Conservation (phyloP, 2,329 filamentous ascomycete species). For the Alternaria sp. region DNA sequence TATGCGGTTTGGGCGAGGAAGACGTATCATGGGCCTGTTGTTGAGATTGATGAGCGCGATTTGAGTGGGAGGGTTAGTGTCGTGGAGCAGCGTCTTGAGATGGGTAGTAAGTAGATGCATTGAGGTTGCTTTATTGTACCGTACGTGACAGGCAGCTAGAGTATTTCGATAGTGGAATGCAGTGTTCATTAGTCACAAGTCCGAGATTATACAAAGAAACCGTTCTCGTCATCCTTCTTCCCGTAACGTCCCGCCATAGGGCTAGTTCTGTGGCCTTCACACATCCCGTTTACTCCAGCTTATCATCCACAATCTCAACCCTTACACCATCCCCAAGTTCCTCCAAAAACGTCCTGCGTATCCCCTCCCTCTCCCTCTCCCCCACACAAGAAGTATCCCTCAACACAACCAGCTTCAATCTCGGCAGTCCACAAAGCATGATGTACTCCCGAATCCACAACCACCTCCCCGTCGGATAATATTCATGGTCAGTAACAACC, state of each 20-base stretch:
- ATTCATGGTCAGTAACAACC: background rate
- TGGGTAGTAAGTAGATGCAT: background rate
- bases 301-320: background rate
- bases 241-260: background rate
- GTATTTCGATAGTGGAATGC: fast-evolving
- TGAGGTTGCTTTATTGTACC: fast-evolving
- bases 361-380: background rate
- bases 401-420: background rate
- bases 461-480: background rate
- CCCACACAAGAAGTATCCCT: background rate
- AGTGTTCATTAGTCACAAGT: background rate
- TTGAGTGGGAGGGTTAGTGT: background rate
- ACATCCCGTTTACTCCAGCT: too few relatives aligned
- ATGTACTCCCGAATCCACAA: background rate
- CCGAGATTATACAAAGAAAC: background rate
- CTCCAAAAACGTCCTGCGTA: background rate
- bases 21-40: slow-evolving; percentile 34
- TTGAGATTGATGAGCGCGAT: slow-evolving; percentile 18
- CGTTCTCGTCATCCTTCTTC: background rate
- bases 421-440: background rate
- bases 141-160: fast-evolving
- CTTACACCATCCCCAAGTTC: background rate
- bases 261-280: too few relatives aligned
- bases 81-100: background rate
- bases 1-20: slow-evolving; percentile 33